Percentiles rank a stretch among this genome's conserved stretches.
Conservation (phyloP, 495 filamentous ascomycete genomes). For the Mytilinidion resinicola region DNA sequence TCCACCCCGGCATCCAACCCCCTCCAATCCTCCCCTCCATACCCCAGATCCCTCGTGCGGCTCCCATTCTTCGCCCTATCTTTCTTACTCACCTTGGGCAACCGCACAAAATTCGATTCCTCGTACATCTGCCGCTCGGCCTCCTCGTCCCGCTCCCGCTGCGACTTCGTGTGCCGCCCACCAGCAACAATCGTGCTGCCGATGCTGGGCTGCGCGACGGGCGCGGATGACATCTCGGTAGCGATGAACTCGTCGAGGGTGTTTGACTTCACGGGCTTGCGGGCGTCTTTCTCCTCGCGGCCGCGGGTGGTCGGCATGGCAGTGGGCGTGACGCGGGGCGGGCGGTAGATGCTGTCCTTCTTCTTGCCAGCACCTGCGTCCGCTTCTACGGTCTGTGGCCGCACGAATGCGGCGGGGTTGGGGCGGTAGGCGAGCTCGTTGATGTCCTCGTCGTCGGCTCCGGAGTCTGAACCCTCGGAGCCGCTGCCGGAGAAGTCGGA, state of each 20-base stretch:
- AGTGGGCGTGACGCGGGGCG: slow-evolving; percentile 76
- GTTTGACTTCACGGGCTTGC: slow-evolving; percentile 53
- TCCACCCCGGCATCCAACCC: slow-evolving; percentile 72
- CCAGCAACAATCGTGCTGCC: slow-evolving; percentile 70
- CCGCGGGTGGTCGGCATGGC: slow-evolving; percentile 51
- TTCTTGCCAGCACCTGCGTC: slow-evolving; percentile 31
- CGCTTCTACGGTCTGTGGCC: slow-evolving; percentile 18
- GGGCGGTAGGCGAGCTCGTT: slow-evolving; percentile 64
- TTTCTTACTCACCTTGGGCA: slow-evolving; percentile 78
- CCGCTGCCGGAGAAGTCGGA: slow-evolving; percentile 38
- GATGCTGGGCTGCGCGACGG: slow-evolving; percentile 72
- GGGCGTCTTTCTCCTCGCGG: slow-evolving; percentile 47
- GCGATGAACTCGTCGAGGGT: slow-evolving; percentile 81
- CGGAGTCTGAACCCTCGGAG: slow-evolving; percentile 22
- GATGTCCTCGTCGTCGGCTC: slow-evolving; percentile 39
- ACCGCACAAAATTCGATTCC: slow-evolving; percentile 76
- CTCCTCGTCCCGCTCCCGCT: slow-evolving; percentile 62
- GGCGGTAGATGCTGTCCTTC: slow-evolving; percentile 65
- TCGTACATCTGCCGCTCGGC: slow-evolving; percentile 70
- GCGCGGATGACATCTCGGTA: slow-evolving; percentile 70
- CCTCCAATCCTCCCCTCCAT: slow-evolving; percentile 81
- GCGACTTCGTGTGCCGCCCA: slow-evolving; percentile 67
- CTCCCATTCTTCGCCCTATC: slow-evolving; percentile 51
- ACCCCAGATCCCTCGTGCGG: slow-evolving; percentile 48
- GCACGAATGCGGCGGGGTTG: slow-evolving; percentile 55